These are phyloP conservation scores for Lichenothelia convexa DNA, from an alignment of 495 filamentous ascomycete species.

Conservation along the genomic window DNA sequence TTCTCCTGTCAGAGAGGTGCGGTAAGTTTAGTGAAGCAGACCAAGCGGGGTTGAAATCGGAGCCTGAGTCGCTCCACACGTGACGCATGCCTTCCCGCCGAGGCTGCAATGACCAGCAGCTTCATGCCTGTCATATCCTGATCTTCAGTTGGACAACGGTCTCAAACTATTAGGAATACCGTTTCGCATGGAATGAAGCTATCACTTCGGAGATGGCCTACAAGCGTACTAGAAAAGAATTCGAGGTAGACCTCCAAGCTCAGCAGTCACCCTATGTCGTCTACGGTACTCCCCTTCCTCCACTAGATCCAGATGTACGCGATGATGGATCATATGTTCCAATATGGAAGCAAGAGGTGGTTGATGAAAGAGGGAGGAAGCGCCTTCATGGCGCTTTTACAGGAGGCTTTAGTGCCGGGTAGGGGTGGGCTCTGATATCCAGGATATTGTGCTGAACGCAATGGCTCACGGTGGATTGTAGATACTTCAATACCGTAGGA, in stretches of 20 bases:
- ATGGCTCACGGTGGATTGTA: slow-evolving; percentile 24
- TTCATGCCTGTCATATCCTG: too few species aligned
- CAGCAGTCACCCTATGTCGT: slow-evolving; percentile 62
- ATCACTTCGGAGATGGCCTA: slow-evolving; percentile 35
- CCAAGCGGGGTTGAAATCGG: too few species aligned
- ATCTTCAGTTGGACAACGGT: too few species aligned
- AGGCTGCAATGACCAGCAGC: too few species aligned
- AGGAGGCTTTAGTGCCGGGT: slow-evolving; percentile 92
- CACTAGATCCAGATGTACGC: slow-evolving; percentile 54
- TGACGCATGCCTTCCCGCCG: too few species aligned
- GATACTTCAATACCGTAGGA: slow-evolving; percentile 94
- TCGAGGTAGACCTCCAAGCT: slow-evolving; percentile 57
- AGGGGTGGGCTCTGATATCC: slow-evolving; percentile 19
- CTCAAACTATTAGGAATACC: too few species aligned
- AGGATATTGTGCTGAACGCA: slow-evolving; percentile 8
- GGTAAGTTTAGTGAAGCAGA: too few species aligned
- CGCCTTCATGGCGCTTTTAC: slow-evolving; percentile 93
- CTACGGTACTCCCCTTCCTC: slow-evolving; percentile 75
- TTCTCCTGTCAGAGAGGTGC: too few species aligned
- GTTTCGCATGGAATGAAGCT: too few species aligned
- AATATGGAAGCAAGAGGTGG: slow-evolving; percentile 93
- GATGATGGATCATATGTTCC: slow-evolving; percentile 93
- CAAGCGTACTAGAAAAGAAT: slow-evolving; percentile 62
- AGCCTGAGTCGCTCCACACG: too few species aligned
- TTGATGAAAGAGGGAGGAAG: slow-evolving; percentile 80